Conservation (phyloP, 2,329 filamentous ascomycete species). For the Aspergillus fructus region DNA sequence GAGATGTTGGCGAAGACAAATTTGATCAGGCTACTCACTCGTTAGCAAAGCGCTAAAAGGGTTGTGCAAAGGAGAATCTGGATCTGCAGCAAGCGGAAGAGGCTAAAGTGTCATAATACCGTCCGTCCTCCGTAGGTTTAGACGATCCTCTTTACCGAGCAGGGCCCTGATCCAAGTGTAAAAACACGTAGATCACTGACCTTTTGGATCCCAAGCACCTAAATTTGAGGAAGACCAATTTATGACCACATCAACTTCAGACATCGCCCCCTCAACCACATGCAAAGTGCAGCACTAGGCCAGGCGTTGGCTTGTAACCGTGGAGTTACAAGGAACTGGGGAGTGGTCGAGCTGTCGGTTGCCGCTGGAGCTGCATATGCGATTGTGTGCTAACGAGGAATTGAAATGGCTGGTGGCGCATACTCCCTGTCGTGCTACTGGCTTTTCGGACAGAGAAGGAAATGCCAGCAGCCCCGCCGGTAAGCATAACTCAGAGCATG, state of each 20-base stretch:
- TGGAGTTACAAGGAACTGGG: not conserved
- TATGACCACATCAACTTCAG: conserved; percentile 4
- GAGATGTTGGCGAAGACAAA: not conserved
- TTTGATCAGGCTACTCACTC: not conserved
- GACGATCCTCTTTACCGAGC: conserved; percentile 1
- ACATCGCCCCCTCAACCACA: not conserved
- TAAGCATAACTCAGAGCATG: not conserved
- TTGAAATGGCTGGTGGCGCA: not conserved
- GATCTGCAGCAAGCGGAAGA: conserved; percentile 1
- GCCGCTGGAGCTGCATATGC: conserved; percentile 5
- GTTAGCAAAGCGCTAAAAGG: conserved; percentile 5
- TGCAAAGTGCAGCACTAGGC: not conserved
- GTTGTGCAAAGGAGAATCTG: not conserved
- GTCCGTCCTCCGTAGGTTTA: not conserved
- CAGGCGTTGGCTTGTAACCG: not conserved
- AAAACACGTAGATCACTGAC: conserved; percentile 7
- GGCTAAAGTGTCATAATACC: conserved; percentile 2
- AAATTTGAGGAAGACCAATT: not conserved
- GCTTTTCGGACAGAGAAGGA: not conserved
- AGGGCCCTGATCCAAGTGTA: not conserved
- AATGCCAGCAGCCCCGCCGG: not conserved
- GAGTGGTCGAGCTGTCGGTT: conserved; percentile 1
- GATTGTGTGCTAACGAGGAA: not conserved
- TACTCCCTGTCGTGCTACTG: not conserved
- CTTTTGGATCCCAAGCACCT: not conserved